These are phyloP conservation scores for Penicillium sp. DNA, from an alignment of 2,329 filamentous ascomycete species.

Conservation along the genomic window DNA sequence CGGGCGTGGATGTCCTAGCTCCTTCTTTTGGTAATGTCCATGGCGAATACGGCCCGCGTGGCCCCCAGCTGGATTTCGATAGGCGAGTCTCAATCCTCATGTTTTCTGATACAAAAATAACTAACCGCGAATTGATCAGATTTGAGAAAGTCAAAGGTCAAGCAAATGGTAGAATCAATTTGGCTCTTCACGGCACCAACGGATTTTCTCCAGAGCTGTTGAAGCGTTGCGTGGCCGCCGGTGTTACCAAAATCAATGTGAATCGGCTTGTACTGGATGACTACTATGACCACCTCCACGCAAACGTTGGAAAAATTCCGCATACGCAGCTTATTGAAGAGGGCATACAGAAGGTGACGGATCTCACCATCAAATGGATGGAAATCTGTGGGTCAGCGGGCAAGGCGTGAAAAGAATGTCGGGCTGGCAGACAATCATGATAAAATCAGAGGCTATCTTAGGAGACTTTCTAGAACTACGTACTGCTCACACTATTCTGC, in stretches of 20 bases:
- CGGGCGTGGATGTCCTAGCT: conserved; percentile 73
- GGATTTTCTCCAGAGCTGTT: conserved; percentile 59
- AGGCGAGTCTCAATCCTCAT: conserved; percentile 34
- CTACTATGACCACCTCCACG: conserved; percentile 51
- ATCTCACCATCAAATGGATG: conserved; percentile 25
- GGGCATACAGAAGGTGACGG: conserved; percentile 28
- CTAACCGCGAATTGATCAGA: conserved; percentile 44
- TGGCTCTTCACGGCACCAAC: conserved; percentile 63
- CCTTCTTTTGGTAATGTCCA: conserved; percentile 78
- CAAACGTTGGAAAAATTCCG: conserved; percentile 53
- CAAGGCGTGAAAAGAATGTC: conserved; percentile 1
- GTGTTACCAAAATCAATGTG: conserved; percentile 60
- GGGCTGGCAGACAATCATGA: not conserved
- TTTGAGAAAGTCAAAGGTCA: conserved; percentile 49
- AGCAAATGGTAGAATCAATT: conserved; percentile 51
- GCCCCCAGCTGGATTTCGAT: conserved; percentile 65
- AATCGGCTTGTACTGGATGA: conserved; percentile 60
- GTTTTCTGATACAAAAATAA: conserved; percentile 30
- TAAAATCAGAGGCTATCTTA: too few relatives aligned
- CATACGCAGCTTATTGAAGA: conserved; percentile 34
- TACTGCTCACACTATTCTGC: too few relatives aligned
- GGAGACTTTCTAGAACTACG: too few relatives aligned
- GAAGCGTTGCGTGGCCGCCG: conserved; percentile 55
- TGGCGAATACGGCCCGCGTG: conserved; percentile 69
- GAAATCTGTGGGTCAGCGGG: conserved; percentile 21